Evolutionary conservation across 192 early-diverging fungal genomes (phyloP).

Genomic region (Linderina pennispora): DNA sequence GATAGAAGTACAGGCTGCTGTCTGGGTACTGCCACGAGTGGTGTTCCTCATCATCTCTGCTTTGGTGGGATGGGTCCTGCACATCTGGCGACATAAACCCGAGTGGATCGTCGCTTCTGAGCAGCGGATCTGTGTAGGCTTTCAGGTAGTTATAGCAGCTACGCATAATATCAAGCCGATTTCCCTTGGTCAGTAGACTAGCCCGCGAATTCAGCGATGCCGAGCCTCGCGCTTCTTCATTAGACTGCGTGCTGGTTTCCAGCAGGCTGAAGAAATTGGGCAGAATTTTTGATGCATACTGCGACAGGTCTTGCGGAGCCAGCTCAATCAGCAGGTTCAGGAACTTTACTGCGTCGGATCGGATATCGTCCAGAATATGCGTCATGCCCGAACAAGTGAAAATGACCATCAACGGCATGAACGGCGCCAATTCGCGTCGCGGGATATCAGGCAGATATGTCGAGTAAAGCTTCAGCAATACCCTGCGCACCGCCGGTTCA

Average conservation of each 20-base stretch:
- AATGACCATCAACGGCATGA: conserved; percentile 68
- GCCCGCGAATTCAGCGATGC: conserved; percentile 22
- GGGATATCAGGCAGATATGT: conserved; percentile 35
- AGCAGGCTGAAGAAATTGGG: conserved; percentile 41
- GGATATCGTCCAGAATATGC: conserved; percentile 81
- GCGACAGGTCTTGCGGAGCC: conserved; percentile 56
- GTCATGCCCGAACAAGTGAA: conserved; percentile 85
- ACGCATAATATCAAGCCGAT: conserved; percentile 31
- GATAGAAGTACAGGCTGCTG: conserved; percentile 17
- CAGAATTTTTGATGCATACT: conserved; percentile 56
- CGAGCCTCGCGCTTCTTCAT: conserved; percentile 4
- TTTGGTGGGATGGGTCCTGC: no score
- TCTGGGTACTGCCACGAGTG: not conserved
- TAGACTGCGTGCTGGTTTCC: conserved; percentile 16
- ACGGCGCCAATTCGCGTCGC: conserved; percentile 64
- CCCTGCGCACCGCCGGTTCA: conserved; percentile 40
- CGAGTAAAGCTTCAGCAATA: conserved; percentile 42
- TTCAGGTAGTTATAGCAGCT: conserved; percentile 37
- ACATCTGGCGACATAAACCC: conserved; percentile 14
- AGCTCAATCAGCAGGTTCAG: conserved; percentile 66
- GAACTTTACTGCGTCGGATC: conserved; percentile 72
- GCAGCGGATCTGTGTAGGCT: conserved; percentile 13
- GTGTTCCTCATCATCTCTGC: no score
- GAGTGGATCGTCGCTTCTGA: conserved; percentile 7
- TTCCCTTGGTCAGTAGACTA: conserved; percentile 23